Evolutionary conservation across 2,329 filamentous ascomycete species (phyloP), one percentile per base, ranked within the genome.

Genomic region (Xylariaceae sp.): DNA sequence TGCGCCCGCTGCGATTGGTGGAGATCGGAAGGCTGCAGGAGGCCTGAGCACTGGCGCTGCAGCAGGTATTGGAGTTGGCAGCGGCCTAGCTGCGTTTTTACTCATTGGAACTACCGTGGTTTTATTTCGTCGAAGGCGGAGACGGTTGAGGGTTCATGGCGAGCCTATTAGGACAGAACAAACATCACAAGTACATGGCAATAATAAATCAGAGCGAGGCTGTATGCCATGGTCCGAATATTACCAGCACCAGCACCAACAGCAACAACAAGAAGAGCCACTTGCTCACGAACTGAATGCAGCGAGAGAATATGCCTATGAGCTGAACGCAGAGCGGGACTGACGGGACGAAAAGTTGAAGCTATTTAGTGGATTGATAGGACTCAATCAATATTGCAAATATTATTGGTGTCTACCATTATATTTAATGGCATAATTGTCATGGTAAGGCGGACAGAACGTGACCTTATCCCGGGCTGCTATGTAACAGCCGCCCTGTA

Each of bases 51-150:
- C 31, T 12, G 48, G 41, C 3, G 46, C 36, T 28, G 44, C 40
- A 6, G 59, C 34, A 11, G 55, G 37, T 19, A 53, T 59, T n/a
- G 56, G 46, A 31, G 29, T 56, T 28, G 47, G 56, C 11, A 37
- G 31, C 36, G 56, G 51, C 9, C 17, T 59, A n/a, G 46, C 11
- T 37, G 41, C 24, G 7, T 19, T 51, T 17, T 21, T 33, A 33
- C 8, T 55, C 16, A 43, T 43, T 26, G 51, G 40, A 24, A 12
- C 36, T 17, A 33, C 14, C 12, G 9, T 44, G 6, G 12, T 44
- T 4, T 11, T 31, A 11, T 11, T 44, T 23, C 37, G 37, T 19
- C 26, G 16, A 11, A n/a, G 26, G 6, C 8, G 41, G 26, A 19
- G n/a, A 17, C 41, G 24, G 26, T 12, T 19, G 16, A 21, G n/a